A percentile compares a stretch with the other conserved stretches of the same genome.
These are phyloP conservation scores for Taphrina deformans DNA, from an alignment of 1,139 yeast genomes.

Conservation along the genomic window DNA sequence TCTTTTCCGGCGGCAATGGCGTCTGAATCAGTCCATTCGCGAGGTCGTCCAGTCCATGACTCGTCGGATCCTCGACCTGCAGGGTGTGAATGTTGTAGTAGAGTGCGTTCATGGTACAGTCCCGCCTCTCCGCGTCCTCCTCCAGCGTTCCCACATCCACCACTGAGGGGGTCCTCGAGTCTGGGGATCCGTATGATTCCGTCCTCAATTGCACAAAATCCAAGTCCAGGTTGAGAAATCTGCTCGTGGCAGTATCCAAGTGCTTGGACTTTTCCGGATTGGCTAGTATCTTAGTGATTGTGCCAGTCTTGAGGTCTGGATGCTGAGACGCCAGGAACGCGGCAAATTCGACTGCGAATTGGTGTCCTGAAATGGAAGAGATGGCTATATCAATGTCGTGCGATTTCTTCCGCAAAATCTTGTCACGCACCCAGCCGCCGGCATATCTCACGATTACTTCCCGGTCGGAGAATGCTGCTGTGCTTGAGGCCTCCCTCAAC, in stretches of 20 bases:
- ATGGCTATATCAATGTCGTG: slow-evolving; percentile 92
- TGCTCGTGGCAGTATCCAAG: slow-evolving; percentile 92
- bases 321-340: slow-evolving; percentile 42
- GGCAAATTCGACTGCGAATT: slow-evolving; percentile 72
- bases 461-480: slow-evolving; percentile 6
- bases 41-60: slow-evolving; percentile 70
- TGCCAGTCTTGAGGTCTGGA: slow-evolving; percentile 46
- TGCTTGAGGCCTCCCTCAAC: slow-evolving; percentile 5
- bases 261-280: slow-evolving; percentile 96
- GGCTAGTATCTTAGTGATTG: slow-evolving; percentile 77
- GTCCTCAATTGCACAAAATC: slow-evolving; percentile 90
- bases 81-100: slow-evolving; percentile 74
- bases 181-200: slow-evolving; percentile 68
- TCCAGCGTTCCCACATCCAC: slow-evolving; percentile 77
- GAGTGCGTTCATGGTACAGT: slow-evolving; percentile 86
- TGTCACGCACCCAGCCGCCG: slow-evolving; percentile 99
- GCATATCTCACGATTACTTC: slow-evolving; percentile 63
- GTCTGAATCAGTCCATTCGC: slow-evolving; percentile 72
- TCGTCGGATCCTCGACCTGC: slow-evolving; percentile 80
- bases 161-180: slow-evolving; percentile 70
- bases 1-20: slow-evolving; percentile 78
- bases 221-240: slow-evolving; percentile 72
- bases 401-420: slow-evolving; percentile 72
- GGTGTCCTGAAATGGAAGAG: slow-evolving; percentile 78
- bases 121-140: slow-evolving; percentile 89